phyloP scores from a whole-genome alignment of 768 basidiomycete genomes.

The Lyophyllum semitale region DNA sequence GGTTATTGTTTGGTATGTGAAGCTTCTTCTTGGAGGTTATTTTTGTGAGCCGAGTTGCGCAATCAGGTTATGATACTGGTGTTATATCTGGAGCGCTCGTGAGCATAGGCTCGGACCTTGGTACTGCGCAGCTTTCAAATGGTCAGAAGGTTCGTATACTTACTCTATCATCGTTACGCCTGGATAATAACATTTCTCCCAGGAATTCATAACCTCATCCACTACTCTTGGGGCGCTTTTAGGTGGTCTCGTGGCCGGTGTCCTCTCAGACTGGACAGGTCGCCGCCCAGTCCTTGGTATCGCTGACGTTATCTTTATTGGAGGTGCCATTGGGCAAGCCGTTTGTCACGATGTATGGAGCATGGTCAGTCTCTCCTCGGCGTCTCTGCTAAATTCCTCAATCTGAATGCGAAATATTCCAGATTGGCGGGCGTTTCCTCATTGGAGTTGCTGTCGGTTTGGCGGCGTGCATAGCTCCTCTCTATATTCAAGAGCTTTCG shows the following conservation, averaged over 20 bases:
- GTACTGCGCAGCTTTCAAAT: conserved; percentile 54
- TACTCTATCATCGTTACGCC: neutral
- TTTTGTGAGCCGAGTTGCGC: neutral
- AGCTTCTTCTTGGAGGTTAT: neutral
- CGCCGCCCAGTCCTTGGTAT: conserved; percentile 63
- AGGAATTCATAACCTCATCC: conserved; percentile 82
- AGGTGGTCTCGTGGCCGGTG: conserved; percentile 71
- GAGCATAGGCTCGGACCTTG: conserved; percentile 68
- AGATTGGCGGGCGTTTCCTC: conserved; percentile 75
- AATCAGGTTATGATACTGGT: conserved; percentile 76
- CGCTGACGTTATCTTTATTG: conserved; percentile 74
- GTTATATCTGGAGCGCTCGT: conserved; percentile 83
- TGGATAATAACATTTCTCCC: neutral
- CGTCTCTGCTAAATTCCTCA: neutral
- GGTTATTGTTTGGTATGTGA: conserved; percentile 68
- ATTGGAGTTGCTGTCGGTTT: conserved; percentile 76
- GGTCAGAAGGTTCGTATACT: conserved; percentile 55
- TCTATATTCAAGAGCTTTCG: conserved; percentile 84
- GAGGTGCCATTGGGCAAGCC: conserved; percentile 72
- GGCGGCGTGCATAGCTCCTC: conserved; percentile 76
- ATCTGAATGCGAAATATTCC: neutral
- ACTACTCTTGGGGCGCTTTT: conserved; percentile 79
- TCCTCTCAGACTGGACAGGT: conserved; percentile 72
- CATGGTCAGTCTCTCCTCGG: conserved; percentile 48
- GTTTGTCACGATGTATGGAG: conserved; percentile 68